Conservation (phyloP, 345 rosid genomes). For the Crucihimalaya himalaica region DNA sequence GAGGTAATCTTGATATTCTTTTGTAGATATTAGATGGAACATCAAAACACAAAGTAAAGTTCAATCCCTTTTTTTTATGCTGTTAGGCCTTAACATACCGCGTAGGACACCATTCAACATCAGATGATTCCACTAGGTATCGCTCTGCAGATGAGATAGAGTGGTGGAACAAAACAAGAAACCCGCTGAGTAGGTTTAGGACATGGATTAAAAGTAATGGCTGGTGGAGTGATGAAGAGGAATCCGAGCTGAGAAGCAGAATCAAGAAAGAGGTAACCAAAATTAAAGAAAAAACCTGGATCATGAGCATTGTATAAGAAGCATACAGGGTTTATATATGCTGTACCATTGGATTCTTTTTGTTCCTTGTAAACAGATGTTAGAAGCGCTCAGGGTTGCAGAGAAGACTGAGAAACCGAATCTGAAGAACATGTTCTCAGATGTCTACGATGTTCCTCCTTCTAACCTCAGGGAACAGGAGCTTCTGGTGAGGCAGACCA, state of each 20-base stretch:
- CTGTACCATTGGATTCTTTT: background rate
- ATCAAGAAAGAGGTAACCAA: slow-evolving; percentile 67
- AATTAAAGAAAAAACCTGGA: background rate
- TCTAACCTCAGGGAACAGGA: slow-evolving; percentile 78
- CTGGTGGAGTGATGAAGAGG: slow-evolving; percentile 76
- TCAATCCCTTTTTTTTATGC: background rate
- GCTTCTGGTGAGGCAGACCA: slow-evolving; percentile 53
- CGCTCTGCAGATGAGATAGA: slow-evolving; percentile 73
- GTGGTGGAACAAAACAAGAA: slow-evolving; percentile 62
- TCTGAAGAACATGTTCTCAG: slow-evolving; percentile 60
- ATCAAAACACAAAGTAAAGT: background rate
- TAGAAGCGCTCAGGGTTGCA: slow-evolving; percentile 73
- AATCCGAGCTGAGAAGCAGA: slow-evolving; percentile 60
- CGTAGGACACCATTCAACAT: slow-evolving; percentile 88
- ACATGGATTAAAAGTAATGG: slow-evolving; percentile 74
- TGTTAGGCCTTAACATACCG: slow-evolving; percentile 84
- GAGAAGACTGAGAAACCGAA: slow-evolving; percentile 76
- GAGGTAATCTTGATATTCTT: slow-evolving; percentile 53
- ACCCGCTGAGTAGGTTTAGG: slow-evolving; percentile 66
- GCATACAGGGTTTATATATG: background rate
- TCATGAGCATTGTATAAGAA: background rate
- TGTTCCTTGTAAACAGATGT: slow-evolving; percentile 49
- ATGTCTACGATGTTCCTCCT: slow-evolving; percentile 71
- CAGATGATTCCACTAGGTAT: slow-evolving; percentile 91
- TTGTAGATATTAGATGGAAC: slow-evolving; percentile 10